Base-by-base conservation (phyloP, 108 stramenopile species). In the Skeletonema grethae region DNA sequence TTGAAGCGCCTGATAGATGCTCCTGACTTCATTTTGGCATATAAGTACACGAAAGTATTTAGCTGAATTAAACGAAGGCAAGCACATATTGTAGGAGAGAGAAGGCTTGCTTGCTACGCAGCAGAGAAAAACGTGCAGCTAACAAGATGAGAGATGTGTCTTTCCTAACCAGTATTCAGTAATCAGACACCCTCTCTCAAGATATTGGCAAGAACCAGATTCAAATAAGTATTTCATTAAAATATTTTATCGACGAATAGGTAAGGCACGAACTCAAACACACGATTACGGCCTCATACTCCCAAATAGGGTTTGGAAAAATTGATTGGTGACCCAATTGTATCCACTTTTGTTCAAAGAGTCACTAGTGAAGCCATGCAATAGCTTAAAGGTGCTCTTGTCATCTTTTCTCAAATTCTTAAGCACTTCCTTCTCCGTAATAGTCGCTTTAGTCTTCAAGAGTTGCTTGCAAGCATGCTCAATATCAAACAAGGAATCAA, bases 401-500 rank as follows among this genome's bases (percentile, higher is more conserved):
- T 91, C 93, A 3, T 72, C n/a, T 24, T 67, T 80, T 34, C 77
- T 63, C 28, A 91, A 63, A 57, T 63, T 79, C 56, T 81, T 85
- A 5, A 66, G 63, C 46, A 91, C 61, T 25, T 91, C 89, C 63
- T 79, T 73, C 48, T 65, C 67, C 5, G 67, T 70, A 13, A 74
- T 36, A 41, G 69, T 59, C 1, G 63, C 34, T 9, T 69, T 15
- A 2, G 50, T 22, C 64, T 77, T 73, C 35, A 66, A 69, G 16
- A 77, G 73, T 65, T 95, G 86, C 29, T 89, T 75, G 38, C 71
- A 76, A 8, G 84, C 85, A 76, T 91, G 92, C 7, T 82, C 65
- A 53, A 86, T 30, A 63, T 95, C 89, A 64, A 91, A 91, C 57
- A 95, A 82, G 36, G 84, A 86, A 70, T 92, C 87, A 41, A 93